These are phyloP conservation scores for Brasilioporus rufonigricans DNA, from an alignment of 768 basidiomycete genomes.

Conservation along the genomic window DNA sequence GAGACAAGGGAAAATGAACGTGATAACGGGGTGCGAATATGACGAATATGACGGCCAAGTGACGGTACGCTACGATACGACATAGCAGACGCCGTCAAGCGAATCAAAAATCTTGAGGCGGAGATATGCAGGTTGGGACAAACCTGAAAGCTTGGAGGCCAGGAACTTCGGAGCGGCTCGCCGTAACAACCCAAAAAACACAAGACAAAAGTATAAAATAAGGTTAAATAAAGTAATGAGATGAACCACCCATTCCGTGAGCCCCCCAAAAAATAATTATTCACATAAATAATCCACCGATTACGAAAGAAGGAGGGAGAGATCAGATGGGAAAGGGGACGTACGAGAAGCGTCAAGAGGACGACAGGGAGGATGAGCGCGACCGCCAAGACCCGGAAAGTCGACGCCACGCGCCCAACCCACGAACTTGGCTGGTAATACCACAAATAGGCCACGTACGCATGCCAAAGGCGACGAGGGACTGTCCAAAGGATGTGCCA, in stretches of 20 bases:
- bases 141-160: background rate
- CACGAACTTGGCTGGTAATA: slow-evolving; percentile 62
- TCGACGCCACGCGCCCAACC: slow-evolving; percentile 62
- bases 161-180: slow-evolving; percentile 11
- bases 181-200: slow-evolving; percentile 6
- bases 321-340: slow-evolving; percentile 22
- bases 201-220: slow-evolving; percentile 4
- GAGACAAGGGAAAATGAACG: background rate
- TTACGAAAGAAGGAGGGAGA: slow-evolving; percentile 9
- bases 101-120: slow-evolving; percentile 1
- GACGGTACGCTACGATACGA: background rate
- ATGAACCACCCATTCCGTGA: slow-evolving; percentile 4
- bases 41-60: background rate
- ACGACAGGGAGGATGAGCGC: slow-evolving; percentile 48
- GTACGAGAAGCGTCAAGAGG: slow-evolving; percentile 64
- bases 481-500: slow-evolving; percentile 15
- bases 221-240: slow-evolving; percentile 6
- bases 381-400: slow-evolving; percentile 62
- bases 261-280: slow-evolving; percentile 3
- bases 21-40: background rate
- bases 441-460: slow-evolving; percentile 64
- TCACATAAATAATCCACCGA: background rate
- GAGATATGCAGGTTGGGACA: slow-evolving; percentile 14
- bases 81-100: background rate
- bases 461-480: slow-evolving; percentile 51